phyloP scores from a whole-genome alignment of 2,329 filamentous ascomycete species.

The Geosmithia flava region DNA sequence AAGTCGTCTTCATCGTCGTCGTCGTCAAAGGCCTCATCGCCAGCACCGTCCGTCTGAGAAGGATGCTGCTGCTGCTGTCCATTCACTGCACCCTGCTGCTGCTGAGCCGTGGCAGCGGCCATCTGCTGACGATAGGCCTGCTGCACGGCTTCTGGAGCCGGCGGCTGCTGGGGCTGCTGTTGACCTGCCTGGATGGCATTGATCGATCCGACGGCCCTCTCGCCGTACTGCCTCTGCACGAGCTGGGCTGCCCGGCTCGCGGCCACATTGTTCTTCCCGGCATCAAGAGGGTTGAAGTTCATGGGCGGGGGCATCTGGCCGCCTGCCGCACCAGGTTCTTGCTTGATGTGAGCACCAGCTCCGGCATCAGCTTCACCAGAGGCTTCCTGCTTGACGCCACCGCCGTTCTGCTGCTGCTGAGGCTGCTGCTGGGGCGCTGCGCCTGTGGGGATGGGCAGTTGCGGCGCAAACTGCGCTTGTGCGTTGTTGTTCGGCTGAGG shows the following conservation, averaged over 20 bases:
- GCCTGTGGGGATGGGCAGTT: constrained; percentile 8
- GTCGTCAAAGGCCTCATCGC: constrained; percentile 32
- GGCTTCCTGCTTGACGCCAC: constrained; percentile 31
- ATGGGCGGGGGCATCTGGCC: constrained; percentile 17
- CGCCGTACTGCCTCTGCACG: constrained; percentile 47
- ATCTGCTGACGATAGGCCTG: constrained; percentile 14
- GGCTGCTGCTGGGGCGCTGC: constrained; percentile 12
- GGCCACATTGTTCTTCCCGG: constrained; percentile 25
- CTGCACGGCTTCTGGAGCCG: constrained; percentile 16
- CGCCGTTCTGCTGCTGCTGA: constrained; percentile 17
- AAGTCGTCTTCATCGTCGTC: constrained; percentile 42
- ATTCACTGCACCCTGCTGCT: constrained; percentile 12
- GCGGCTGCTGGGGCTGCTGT: constrained; percentile 13
- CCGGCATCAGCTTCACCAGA: constrained; percentile 33
- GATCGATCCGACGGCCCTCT: constrained; percentile 53
- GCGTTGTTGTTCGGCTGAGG: constrained; percentile 9
- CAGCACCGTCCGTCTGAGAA: constrained; percentile 63
- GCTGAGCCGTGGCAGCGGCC: neutral
- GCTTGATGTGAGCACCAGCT: constrained; percentile 25
- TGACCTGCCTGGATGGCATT: constrained; percentile 28
- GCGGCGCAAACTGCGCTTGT: constrained; percentile 18
- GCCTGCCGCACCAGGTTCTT: constrained; percentile 25
- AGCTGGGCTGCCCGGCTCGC: constrained; percentile 43
- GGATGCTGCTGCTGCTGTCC: constrained; percentile 17
- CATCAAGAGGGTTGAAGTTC: constrained; percentile 17